phyloP scores from a whole-genome alignment of 2,329 filamentous ascomycete genomes.

The Cladosporium sp. region DNA sequence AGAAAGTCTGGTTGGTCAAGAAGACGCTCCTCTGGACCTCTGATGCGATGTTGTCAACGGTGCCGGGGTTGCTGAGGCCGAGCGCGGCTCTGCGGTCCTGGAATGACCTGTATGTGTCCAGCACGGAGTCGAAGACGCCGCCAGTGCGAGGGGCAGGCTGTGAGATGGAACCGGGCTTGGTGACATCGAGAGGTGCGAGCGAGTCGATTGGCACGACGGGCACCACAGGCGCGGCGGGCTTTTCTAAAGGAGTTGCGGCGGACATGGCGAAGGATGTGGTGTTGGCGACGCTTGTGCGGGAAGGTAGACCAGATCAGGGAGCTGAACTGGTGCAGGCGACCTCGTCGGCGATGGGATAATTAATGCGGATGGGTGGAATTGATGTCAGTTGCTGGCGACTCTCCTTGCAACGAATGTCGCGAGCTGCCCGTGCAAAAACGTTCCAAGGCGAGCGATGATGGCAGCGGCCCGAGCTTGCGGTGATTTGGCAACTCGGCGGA shows the following conservation, averaged over 20 bases:
- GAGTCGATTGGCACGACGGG: conserved; percentile 20
- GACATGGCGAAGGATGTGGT: conserved; percentile 10
- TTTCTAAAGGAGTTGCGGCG: conserved; percentile 22
- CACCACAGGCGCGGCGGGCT: conserved; percentile 17
- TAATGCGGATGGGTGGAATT: neutral
- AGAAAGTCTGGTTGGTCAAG: conserved; percentile 94
- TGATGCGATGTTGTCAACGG: conserved; percentile 80
- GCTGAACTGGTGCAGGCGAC: conserved; percentile 3
- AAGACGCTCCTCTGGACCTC: conserved; percentile 97
- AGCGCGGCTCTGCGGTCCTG: conserved; percentile 81
- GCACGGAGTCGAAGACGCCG: conserved; percentile 28
- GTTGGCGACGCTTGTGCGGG: neutral
- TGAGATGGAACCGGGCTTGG: conserved; percentile 15
- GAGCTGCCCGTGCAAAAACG: conserved; percentile 10
- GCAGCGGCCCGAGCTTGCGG: neutral
- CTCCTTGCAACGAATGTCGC: neutral
- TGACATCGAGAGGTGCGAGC: conserved; percentile 19
- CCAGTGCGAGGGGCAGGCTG: conserved; percentile 25
- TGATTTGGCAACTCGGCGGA: neutral
- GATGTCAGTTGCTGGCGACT: neutral
- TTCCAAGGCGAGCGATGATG: conserved; percentile 4
- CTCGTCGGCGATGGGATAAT: neutral
- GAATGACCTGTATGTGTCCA: conserved; percentile 74
- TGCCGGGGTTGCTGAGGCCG: conserved; percentile 86
- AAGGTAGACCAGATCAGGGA: neutral